Evolutionary conservation across 164 flowering plant species (phyloP).

Genomic region (Chloranthus sessilifolius): DNA sequence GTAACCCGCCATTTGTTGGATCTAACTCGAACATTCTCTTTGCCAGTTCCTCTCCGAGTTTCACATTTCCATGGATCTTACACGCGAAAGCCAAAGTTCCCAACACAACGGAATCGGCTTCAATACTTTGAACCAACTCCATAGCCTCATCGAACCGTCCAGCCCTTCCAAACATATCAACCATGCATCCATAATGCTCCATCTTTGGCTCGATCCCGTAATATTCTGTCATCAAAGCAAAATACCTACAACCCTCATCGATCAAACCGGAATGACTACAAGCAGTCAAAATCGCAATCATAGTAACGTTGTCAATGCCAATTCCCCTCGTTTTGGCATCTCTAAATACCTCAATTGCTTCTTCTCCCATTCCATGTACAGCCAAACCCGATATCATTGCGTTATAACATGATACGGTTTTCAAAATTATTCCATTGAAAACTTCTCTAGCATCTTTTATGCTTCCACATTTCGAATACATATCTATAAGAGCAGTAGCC

Average conservation of each 20-base stretch:
- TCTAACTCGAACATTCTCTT: constrained; percentile 11
- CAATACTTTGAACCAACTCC: constrained; percentile 8
- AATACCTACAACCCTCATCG: constrained; percentile 10
- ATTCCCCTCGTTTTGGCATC: constrained; percentile 12
- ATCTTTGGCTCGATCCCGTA: constrained; percentile 16
- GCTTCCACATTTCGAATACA: constrained; percentile 76
- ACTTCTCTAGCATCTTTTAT: constrained; percentile 9
- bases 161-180: constrained; percentile 17
- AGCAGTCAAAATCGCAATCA: constrained; percentile 17
- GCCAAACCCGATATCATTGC: constrained; percentile 18
- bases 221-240: constrained; percentile 6
- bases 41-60: constrained; percentile 12
- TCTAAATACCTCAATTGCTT: constrained; percentile 11
- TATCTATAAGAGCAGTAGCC: constrained; percentile 77
- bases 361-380: constrained; percentile 15
- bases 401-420: constrained; percentile 17
- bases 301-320: constrained; percentile 16
- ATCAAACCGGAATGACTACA: constrained; percentile 17
- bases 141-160: constrained; percentile 18
- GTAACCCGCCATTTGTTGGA: constrained; percentile 11
- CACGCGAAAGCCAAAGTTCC: constrained; percentile 16
- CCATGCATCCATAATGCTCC: constrained; percentile 19
- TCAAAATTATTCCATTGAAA: constrained; percentile 7
- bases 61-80: constrained; percentile 14
- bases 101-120: constrained; percentile 10